These are phyloP conservation scores for Didymella keratinophila DNA, from an alignment of 2,329 filamentous ascomycete genomes.

Conservation along the genomic window DNA sequence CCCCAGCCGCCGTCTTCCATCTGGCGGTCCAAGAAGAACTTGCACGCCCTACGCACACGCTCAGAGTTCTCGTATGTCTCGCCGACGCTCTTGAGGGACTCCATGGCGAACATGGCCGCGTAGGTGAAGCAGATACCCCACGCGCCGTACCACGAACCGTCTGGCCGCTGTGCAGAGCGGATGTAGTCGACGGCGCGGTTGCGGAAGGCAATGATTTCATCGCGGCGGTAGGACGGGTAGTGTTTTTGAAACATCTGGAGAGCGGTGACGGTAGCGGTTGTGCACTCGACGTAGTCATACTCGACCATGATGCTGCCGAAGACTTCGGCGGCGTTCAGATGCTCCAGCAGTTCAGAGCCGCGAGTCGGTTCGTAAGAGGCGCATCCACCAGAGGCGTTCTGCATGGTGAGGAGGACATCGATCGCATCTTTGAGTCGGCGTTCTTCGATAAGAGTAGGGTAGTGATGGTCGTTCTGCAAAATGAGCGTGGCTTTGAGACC, in stretches of 20 bases:
- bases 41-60: slow-evolving; percentile 76
- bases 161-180: slow-evolving; percentile 74
- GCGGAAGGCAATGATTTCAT: slow-evolving; percentile 79
- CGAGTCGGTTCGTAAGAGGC: slow-evolving; percentile 88
- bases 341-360: slow-evolving; percentile 79
- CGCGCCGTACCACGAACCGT: slow-evolving; percentile 97
- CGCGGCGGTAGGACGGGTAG: slow-evolving; percentile 79
- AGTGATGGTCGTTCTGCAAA: slow-evolving; percentile 77
- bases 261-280: slow-evolving; percentile 89
- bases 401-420: slow-evolving; percentile 89
- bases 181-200: slow-evolving; percentile 81
- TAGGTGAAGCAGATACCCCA: slow-evolving; percentile 99
- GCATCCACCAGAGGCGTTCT: slow-evolving; percentile 85
- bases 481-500: slow-evolving; percentile 86
- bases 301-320: slow-evolving; percentile 98
- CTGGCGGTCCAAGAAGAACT: slow-evolving; percentile 86
- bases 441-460: slow-evolving; percentile 76
- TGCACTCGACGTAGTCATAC: slow-evolving; percentile 98
- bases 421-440: slow-evolving; percentile 85
- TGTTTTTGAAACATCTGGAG: slow-evolving; percentile 81
- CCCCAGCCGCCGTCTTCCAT: slow-evolving; percentile 94
- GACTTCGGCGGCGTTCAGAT: slow-evolving; percentile 93
- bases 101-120: slow-evolving; percentile 93
- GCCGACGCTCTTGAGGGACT: slow-evolving; percentile 81
- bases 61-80: slow-evolving; percentile 80